Evolutionary conservation across 2,329 filamentous ascomycete genomes (phyloP).

Genomic region (Tolypocladium cylindrosporum): DNA sequence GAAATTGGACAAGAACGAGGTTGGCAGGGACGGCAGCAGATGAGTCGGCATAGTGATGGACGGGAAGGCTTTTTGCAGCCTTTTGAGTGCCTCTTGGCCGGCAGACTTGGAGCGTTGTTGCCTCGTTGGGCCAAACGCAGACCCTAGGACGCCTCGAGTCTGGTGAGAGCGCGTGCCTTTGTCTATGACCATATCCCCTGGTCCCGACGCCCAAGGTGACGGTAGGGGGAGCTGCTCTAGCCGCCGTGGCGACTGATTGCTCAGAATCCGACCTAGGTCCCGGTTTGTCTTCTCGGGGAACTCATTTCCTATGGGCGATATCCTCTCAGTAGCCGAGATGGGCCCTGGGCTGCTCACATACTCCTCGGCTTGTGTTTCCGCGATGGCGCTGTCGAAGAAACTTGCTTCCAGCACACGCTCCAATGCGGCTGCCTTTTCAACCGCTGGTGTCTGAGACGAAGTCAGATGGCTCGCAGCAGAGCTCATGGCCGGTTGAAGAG

Average conservation of each 20-base stretch:
- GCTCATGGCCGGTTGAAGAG: slow-evolving; percentile 51
- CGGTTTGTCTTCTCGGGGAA: not conserved
- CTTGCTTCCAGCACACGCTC: slow-evolving; percentile 24
- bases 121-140: slow-evolving; percentile 36
- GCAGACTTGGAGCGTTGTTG: slow-evolving; percentile 43
- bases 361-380: slow-evolving; percentile 7
- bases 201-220: slow-evolving; percentile 18
- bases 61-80: slow-evolving; percentile 45
- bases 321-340: slow-evolving; percentile 9
- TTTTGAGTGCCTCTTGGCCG: slow-evolving; percentile 47
- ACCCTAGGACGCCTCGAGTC: slow-evolving; percentile 25
- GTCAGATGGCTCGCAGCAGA: slow-evolving; percentile 45
- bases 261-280: not conserved
- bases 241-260: not conserved
- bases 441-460: slow-evolving; percentile 42
- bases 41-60: slow-evolving; percentile 30
- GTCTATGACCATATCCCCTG: slow-evolving; percentile 4
- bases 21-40: slow-evolving; percentile 31
- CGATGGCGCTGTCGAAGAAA: slow-evolving; percentile 8
- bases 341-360: slow-evolving; percentile 13
- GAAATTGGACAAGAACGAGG: slow-evolving; percentile 28
- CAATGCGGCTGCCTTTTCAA: slow-evolving; percentile 48
- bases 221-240: slow-evolving; percentile 9
- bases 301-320: not conserved
- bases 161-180: slow-evolving; percentile 12